Percentiles rank a stretch among this genome's conserved stretches.
Conservation (phyloP, 2,329 filamentous ascomycete genomes). For the Cladosporium sp. region DNA sequence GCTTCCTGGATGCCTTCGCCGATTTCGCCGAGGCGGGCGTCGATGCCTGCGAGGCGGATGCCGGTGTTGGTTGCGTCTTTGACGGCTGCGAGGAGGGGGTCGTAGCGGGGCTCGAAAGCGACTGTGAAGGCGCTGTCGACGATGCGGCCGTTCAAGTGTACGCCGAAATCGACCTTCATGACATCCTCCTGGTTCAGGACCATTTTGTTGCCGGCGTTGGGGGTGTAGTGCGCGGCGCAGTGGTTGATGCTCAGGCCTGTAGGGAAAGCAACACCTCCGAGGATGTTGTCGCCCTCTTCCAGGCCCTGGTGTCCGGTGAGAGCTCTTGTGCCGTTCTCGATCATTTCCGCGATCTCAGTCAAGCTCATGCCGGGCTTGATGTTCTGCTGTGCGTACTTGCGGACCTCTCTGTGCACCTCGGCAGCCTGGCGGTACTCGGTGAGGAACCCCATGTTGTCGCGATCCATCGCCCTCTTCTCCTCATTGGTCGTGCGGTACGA, state of each 20-base stretch:
- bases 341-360: constrained; percentile 48
- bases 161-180: constrained; percentile 78
- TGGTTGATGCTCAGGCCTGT: constrained; percentile 54
- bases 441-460: constrained; percentile 47
- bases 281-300: constrained; percentile 48
- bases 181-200: constrained; percentile 71
- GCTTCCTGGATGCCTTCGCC: constrained; percentile 57
- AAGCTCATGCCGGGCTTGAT: constrained; percentile 50
- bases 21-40: constrained; percentile 53
- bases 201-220: constrained; percentile 60
- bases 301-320: constrained; percentile 50
- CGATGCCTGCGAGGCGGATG: constrained; percentile 51
- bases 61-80: constrained; percentile 68
- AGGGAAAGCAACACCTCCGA: constrained; percentile 53
- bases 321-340: constrained; percentile 52
- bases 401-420: constrained; percentile 54
- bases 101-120: constrained; percentile 69
- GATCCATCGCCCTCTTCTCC: constrained; percentile 43
- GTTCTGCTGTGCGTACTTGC: constrained; percentile 46
- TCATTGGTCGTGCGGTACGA: constrained; percentile 44
- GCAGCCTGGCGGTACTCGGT: constrained; percentile 54
- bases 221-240: constrained; percentile 53
- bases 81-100: constrained; percentile 69
- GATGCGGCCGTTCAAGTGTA: constrained; percentile 75
- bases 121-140: constrained; percentile 79